Conservation (phyloP, 2,329 filamentous ascomycete species). For the Periconia sp. region DNA sequence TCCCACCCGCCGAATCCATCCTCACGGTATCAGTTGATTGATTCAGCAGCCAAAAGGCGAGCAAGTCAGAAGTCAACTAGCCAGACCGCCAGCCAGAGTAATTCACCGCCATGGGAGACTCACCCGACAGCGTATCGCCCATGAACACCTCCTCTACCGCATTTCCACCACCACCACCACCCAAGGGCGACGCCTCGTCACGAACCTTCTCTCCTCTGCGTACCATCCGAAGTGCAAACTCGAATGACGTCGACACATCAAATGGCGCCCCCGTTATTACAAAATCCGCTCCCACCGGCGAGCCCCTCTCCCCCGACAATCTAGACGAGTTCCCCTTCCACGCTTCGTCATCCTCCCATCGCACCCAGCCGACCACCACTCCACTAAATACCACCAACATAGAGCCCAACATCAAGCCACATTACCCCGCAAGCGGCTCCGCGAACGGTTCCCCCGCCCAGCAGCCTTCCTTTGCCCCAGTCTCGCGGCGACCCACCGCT, state of each 20-base stretch:
- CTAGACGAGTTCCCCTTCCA: constrained; percentile 43
- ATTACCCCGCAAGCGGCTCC: constrained; percentile 22
- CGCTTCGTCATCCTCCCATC: constrained; percentile 7
- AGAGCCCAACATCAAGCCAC: constrained; percentile 16
- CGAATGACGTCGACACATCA: constrained; percentile 15
- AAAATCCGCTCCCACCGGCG: constrained; percentile 32
- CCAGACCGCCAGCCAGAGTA: neutral
- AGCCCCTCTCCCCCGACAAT: constrained; percentile 27
- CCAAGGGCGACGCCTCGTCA: constrained; percentile 18
- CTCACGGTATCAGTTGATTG: too few species aligned
- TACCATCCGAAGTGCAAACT: constrained; percentile 20
- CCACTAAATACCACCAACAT: constrained; percentile 19
- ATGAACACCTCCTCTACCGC: constrained; percentile 19
- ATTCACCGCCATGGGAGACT: constrained; percentile 21
- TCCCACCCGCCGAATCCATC: too few species aligned
- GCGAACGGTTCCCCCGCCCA: constrained; percentile 25
- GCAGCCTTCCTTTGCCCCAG: constrained; percentile 34
- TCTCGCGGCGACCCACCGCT: constrained; percentile 33
- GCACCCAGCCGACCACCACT: constrained; percentile 14
- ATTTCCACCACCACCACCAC: constrained; percentile 8
- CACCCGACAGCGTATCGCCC: constrained; percentile 27
- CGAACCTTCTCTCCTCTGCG: constrained; percentile 29
- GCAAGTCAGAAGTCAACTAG: too few species aligned
- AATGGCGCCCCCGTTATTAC: constrained; percentile 34
- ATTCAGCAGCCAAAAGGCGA: too few species aligned